Percentiles rank a stretch among this genome's conserved stretches.
These are phyloP conservation scores for Penicillium malachiteum DNA, from an alignment of 495 filamentous ascomycete species.

Conservation along the genomic window DNA sequence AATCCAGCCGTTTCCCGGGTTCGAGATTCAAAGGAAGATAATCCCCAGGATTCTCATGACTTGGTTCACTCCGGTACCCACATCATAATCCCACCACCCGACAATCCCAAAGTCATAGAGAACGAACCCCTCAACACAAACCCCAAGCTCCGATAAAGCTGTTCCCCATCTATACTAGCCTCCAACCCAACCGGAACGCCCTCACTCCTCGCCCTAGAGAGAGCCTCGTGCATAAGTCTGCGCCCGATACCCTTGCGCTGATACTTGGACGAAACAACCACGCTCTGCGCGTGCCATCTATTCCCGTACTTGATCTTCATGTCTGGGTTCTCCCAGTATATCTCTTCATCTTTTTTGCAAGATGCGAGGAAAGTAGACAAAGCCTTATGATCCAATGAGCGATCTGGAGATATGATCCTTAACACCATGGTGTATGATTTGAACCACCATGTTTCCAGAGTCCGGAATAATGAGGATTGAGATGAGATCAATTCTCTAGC, in stretches of 20 bases:
- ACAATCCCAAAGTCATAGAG: constrained; percentile 3
- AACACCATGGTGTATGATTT: neutral
- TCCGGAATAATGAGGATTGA: constrained; percentile 1
- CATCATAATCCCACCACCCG: constrained; percentile 6
- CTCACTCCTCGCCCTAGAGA: neutral
- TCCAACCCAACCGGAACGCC: constrained; percentile 7
- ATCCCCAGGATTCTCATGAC: neutral
- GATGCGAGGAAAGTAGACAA: neutral
- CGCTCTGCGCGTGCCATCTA: constrained; percentile 9
- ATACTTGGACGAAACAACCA: constrained; percentile 8
- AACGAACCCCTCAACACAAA: constrained; percentile 9
- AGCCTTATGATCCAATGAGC: constrained; percentile 6
- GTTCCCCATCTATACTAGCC: constrained; percentile 10
- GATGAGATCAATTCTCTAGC: neutral
- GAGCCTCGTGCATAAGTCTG: constrained; percentile 5
- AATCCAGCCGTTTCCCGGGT: too few species aligned
- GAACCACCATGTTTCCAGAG: neutral
- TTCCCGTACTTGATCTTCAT: constrained; percentile 9
- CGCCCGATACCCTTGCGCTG: constrained; percentile 9
- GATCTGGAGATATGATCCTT: constrained; percentile 9
- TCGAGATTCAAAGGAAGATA: too few species aligned
- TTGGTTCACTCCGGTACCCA: neutral
- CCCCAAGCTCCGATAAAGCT: constrained; percentile 8
- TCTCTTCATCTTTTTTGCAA: neutral
- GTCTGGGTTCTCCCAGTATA: constrained; percentile 9